These are phyloP conservation scores for Bromus sterilis DNA, from an alignment of 176 grass and related monocot species.

Conservation along the genomic window DNA sequence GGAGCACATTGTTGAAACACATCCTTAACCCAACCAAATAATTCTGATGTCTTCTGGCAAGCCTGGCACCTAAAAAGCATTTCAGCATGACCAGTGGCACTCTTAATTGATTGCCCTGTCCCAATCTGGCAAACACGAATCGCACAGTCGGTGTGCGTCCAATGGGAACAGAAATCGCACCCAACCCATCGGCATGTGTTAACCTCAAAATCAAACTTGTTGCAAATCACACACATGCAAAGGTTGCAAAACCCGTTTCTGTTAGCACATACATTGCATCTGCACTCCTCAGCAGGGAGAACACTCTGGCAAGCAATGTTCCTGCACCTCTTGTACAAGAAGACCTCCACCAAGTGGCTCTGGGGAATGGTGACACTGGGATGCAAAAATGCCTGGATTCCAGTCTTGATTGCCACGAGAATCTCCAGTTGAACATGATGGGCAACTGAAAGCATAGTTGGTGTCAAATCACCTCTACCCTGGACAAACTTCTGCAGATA, in stretches of 20 bases:
- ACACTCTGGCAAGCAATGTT: conserved; percentile 94
- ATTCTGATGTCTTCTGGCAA: conserved; percentile 80
- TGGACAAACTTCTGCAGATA: conserved; percentile 87
- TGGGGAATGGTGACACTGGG: conserved; percentile 84
- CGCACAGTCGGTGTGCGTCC: conserved; percentile 94
- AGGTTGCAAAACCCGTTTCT: conserved; percentile 95
- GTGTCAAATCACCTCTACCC: conserved; percentile 66
- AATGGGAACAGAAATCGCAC: conserved; percentile 93
- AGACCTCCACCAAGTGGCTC: conserved; percentile 63
- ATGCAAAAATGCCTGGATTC: conserved; percentile 95
- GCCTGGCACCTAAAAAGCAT: conserved; percentile 95
- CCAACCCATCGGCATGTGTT: conserved; percentile 99
- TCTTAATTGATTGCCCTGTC: conserved; percentile 67
- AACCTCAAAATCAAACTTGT: conserved; percentile 99
- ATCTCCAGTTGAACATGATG: conserved; percentile 91
- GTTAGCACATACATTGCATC: conserved; percentile 63
- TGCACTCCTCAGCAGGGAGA: conserved; percentile 89
- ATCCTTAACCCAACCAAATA: conserved; percentile 96
- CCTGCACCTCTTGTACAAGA: conserved; percentile 97
- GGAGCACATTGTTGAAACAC: conserved; percentile 95
- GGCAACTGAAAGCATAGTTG: conserved; percentile 46
- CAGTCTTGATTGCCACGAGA: conserved; percentile 91
- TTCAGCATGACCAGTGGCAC: conserved; percentile 48
- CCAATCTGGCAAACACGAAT: conserved; percentile 74
- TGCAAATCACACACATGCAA: conserved; percentile 99